Base-by-base conservation (phyloP, 2,329 filamentous ascomycete species). In the Aspergillus udagawae region DNA sequence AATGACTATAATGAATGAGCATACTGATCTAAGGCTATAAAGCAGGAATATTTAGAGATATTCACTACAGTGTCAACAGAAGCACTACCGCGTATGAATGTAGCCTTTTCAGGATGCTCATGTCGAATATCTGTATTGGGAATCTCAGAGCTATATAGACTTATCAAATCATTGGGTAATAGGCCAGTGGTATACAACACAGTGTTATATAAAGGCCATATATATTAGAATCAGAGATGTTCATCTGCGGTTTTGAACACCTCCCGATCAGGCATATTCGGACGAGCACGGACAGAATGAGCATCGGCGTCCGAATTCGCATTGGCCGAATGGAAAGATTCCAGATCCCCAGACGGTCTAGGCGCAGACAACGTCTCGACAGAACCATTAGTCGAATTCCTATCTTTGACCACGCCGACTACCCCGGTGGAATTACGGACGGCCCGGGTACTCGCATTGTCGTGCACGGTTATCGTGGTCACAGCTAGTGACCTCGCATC, bases 381-480 rank as follows among this genome's bases (percentile, higher is more conserved):
- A 6, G 70, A 73, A 3, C 52, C 48, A 57, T 63, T 61, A 1
- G 59, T 53, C 7, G 60, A 65, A 1, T 66, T 65, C 3, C 52
- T 53, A 20, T 59, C 52, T 14, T 53, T 58, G 4, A 69, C 20
- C 3, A 60, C 44, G 17, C 61, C 59, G 14, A 72, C 58, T 1
- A 74, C 64, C 5, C 72, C 72, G 17, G 52, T 63, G 1, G 69
- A 68, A 28, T 68, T 53, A 1, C 65, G 42, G 0, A 73, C 66
- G 17, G 70, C 70, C 7, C 68, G 67, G 1, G 65, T 73, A 45
- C 70, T 73, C 3, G 66, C 70, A 1, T 59, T 61, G 51, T 73
- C 70, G 3, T 63, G 41, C 3, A 60, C 57, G 2, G 50, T 52
- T 10, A 12, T 29, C 10, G 49, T 61, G 2, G 61, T 65, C 21